Evolutionary conservation across 495 filamentous ascomycete genomes (phyloP).

Genomic region (Aspergillus sparsus): DNA sequence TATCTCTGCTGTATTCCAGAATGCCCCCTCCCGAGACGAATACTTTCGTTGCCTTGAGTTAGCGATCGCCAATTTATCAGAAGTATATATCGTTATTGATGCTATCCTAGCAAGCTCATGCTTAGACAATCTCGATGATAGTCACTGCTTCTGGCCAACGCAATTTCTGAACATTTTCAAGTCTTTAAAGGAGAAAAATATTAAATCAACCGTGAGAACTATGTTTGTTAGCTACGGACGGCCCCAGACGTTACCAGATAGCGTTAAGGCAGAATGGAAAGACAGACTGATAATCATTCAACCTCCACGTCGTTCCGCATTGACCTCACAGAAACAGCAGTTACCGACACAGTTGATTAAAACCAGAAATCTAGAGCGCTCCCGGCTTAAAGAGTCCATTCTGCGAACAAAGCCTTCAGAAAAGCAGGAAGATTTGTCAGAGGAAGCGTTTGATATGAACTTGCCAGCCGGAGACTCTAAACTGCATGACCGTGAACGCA

Average conservation of each 20-base stretch:
- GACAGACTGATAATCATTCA: background rate
- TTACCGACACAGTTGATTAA: too few relatives aligned
- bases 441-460: too few relatives aligned
- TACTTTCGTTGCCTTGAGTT: background rate
- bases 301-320: too few relatives aligned
- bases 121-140: background rate
- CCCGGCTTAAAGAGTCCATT: too few relatives aligned
- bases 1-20: too few relatives aligned
- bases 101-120: background rate
- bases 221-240: background rate
- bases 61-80: background rate
- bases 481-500: too few relatives aligned
- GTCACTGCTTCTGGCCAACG: background rate
- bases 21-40: background rate
- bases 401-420: too few relatives aligned
- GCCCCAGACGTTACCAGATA: background rate
- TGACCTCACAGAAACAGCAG: too few relatives aligned
- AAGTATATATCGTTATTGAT: background rate
- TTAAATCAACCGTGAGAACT: background rate
- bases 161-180: background rate
- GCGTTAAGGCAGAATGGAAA: background rate
- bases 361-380: too few relatives aligned
- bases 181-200: background rate
- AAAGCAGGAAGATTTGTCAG: too few relatives aligned
- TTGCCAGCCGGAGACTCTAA: too few relatives aligned